Evolutionary conservation across 371 early-diverging fungal species (phyloP), one percentile per base, ranked within the genome.

Genomic region (Mucor circinelloides): DNA sequence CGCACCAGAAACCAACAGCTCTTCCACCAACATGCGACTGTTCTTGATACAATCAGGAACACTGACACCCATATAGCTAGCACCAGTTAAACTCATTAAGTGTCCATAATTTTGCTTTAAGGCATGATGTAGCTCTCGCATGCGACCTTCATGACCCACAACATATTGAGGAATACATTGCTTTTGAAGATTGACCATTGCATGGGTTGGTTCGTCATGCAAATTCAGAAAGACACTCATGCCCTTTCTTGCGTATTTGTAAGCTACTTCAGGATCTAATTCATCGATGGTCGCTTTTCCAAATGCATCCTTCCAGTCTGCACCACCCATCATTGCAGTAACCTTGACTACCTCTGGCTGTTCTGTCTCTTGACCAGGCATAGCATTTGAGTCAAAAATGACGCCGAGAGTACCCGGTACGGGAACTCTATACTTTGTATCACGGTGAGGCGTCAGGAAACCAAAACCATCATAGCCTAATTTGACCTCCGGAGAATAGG

Each of bases 261-360:
- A 64, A 0, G 76, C 82, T 1, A 66, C 66, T 0, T 73, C 46
- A 31, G 78, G 77, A 58, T 80, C 79, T 1, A 76, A 34, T 38
- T 72, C 61, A 2, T 71, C 71, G 6, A 77, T 71, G 2, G 79
- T 64, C 2, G 58, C 58, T 1, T 67, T 54, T 15, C 69, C 70
- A 63, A 84, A 84, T 5, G 79, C 73, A 28, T 85, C 76, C 5
- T 79, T 59, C 83, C 94, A 96, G 60, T 83, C 79, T 59, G 91
- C 86, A 1, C 97, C 98, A 60, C 97, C 97, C 52, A 97, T 83
- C 97, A 98, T 97, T 30, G 90, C 95, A 0, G 97, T 97, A 12
- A 95, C 61, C 32, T 93, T 89, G 1, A 78, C 73, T 12, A 69
- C 66, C 31, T 71, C 69, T n/a, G 42, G 25, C 6, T 58, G 31